A percentile compares a stretch with the other conserved stretches of the same genome.
These are phyloP conservation scores for Tillandsia leiboldiana DNA, from an alignment of 176 grass and related monocot species.

Conservation along the genomic window DNA sequence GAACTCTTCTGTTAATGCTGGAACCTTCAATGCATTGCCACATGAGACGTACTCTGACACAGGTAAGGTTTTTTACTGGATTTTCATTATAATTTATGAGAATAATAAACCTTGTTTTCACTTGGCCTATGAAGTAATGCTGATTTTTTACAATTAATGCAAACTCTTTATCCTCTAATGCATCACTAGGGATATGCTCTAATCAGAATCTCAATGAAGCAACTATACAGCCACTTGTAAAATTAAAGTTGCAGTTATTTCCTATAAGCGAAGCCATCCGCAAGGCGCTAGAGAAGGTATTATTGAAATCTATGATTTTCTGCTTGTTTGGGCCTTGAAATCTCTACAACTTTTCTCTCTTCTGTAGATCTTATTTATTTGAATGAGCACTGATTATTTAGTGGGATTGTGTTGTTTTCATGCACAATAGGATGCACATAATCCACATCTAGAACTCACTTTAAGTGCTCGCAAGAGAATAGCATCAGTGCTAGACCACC, in stretches of 20 bases:
- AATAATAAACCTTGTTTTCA: conserved; percentile 3
- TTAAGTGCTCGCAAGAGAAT: conserved; percentile 93
- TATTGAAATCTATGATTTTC: conserved; percentile 1
- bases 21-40: conserved; percentile 21
- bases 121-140: not conserved
- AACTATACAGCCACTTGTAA: conserved; percentile 45
- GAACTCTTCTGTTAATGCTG: conserved; percentile 24
- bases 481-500: conserved; percentile 90
- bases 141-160: not conserved
- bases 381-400: no score
- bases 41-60: conserved; percentile 33
- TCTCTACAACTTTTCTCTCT: not conserved
- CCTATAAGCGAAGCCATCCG: conserved; percentile 89
- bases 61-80: conserved; percentile 33
- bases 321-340: not conserved
- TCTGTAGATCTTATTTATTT: not conserved
- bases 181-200: conserved; percentile 37
- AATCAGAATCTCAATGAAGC: conserved; percentile 37
- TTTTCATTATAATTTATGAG: conserved; percentile 9
- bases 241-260: conserved; percentile 94
- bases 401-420: no score
- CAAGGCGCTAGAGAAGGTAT: conserved; percentile 89
- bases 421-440: conserved; percentile 62
- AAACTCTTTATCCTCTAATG: conserved; percentile 17
- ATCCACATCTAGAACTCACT: conserved; percentile 93